phyloP scores from a whole-genome alignment of 768 basidiomycete genomes.

The Rubroboletus pulcherrimus region DNA sequence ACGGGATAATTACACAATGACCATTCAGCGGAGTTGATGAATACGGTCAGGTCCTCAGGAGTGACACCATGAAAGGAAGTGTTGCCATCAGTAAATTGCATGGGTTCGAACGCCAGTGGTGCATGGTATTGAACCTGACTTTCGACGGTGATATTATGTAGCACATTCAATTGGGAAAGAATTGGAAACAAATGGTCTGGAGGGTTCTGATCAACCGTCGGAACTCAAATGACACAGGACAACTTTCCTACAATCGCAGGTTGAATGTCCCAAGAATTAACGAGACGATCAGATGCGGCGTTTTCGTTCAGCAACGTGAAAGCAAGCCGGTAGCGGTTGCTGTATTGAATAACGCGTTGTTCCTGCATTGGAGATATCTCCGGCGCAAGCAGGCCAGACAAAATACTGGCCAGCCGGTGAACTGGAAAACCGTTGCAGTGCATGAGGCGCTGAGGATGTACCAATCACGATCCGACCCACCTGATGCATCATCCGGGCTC shows the following conservation, averaged over 20 bases:
- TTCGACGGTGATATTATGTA: slow-evolving; percentile 93
- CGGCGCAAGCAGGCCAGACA: slow-evolving; percentile 40
- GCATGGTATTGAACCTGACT: slow-evolving; percentile 93
- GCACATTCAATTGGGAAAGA: slow-evolving; percentile 49
- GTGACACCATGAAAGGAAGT: slow-evolving; percentile 53
- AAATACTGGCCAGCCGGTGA: slow-evolving; percentile 37
- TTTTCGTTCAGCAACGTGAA: slow-evolving; percentile 94
- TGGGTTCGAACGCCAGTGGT: slow-evolving; percentile 78
- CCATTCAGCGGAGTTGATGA: slow-evolving; percentile 97
- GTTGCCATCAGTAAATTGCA: slow-evolving; percentile 29
- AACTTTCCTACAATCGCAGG: slow-evolving; percentile 59
- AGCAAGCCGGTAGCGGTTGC: slow-evolving; percentile 79
- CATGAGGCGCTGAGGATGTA: slow-evolving; percentile 9
- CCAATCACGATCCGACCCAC: slow-evolving; percentile 18
- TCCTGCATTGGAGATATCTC: slow-evolving; percentile 46
- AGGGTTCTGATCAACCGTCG: slow-evolving; percentile 13
- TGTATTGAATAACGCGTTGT: slow-evolving; percentile 65
- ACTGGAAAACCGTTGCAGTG: slow-evolving; percentile 23
- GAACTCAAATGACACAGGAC: slow-evolving; percentile 9
- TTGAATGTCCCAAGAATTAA: slow-evolving; percentile 71
- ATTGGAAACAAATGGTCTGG: slow-evolving; percentile 71
- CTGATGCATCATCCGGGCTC: slow-evolving; percentile 24
- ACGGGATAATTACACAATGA: slow-evolving; percentile 62
- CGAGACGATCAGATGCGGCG: slow-evolving; percentile 56
- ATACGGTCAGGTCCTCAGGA: slow-evolving; percentile 84